These are phyloP conservation scores for Lentinus brumalis DNA, from an alignment of 768 basidiomycete species.

Conservation along the genomic window DNA sequence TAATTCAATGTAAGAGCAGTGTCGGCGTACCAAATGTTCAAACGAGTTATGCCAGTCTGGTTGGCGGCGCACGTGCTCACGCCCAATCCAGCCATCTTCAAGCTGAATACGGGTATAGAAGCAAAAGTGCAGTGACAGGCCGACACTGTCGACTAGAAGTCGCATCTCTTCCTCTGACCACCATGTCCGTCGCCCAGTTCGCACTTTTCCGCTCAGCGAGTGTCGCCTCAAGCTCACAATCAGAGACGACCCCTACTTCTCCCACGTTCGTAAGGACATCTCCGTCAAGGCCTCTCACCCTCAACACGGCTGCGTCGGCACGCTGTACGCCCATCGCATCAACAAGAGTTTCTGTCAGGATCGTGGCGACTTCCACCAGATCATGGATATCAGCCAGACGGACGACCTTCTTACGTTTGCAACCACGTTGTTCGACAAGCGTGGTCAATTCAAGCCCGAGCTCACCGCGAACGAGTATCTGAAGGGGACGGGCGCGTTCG, in stretches of 20 bases:
- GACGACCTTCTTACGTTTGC: constrained; percentile 36
- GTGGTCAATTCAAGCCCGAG: constrained; percentile 26
- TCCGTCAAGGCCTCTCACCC: constrained; percentile 9
- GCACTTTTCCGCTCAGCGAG: background rate
- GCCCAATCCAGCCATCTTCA: too few species aligned
- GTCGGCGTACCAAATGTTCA: too few species aligned
- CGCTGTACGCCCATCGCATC: constrained; percentile 13
- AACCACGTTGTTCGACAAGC: constrained; percentile 32
- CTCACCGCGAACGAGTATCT: constrained; percentile 29
- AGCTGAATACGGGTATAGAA: too few species aligned
- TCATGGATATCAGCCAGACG: constrained; percentile 33
- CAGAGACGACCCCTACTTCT: background rate
- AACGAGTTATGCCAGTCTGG: too few species aligned
- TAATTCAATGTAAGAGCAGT: too few species aligned
- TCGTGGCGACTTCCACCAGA: constrained; percentile 2
- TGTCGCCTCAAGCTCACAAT: background rate
- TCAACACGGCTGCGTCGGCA: constrained; percentile 7
- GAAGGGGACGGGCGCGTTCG: constrained; percentile 37
- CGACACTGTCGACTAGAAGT: too few species aligned
- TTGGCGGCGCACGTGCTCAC: too few species aligned
- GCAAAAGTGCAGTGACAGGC: too few species aligned
- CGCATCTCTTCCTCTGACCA: background rate
- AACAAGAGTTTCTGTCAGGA: background rate
- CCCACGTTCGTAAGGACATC: background rate
- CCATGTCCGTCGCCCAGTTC: background rate